Evolutionary conservation across 352 stramenopile species (phyloP), one percentile per base, ranked within the genome.

Genomic region (Pythium guiyangense): DNA sequence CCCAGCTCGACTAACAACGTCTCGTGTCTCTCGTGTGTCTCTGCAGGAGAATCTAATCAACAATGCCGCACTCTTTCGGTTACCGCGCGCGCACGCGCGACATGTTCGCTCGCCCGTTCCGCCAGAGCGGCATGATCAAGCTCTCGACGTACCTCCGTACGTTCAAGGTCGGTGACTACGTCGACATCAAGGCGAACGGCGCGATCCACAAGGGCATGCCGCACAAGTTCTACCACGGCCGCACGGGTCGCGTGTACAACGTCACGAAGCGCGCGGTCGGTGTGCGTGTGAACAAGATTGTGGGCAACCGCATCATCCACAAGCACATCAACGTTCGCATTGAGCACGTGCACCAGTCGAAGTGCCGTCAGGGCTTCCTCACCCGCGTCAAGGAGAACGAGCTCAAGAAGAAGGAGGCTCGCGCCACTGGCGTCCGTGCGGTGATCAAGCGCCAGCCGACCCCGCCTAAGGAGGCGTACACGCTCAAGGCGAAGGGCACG

Each of bases 251-350:
- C 59, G 92, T 99, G 63, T 99, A 96, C 92, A 99, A 99, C 79
- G 95, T 99, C 54, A 99, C 96, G 77, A 99, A 99, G 85, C 84
- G 90, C 67, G 86, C 97, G 48, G 90, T 99, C 54, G 97, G 97
- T 70, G 96, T 99, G 51, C 96, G 96, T 86, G 97, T 99, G 57
- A 99, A 99, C 93, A 99, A 99, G 86, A 79, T 98, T 51, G 92
- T 97, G 64, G 88, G 90, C 73, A 96, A 98, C 79, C 90, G 97
- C 75, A 98, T 99, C 73, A 97, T 99, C 73, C 96, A 99, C 73
- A 99, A 99, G 96, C 88, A 98, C 82, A 99, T 99, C 73, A 98
- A 99, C 88, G 95, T 99, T 55, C 94, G 97, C 67, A 97, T 99
- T 71, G 97, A 99, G 85, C 97, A 99, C 86, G 96, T 99, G 65